Conservation (phyloP, 768 basidiomycete species). For the Trametes gibbosa region DNA sequence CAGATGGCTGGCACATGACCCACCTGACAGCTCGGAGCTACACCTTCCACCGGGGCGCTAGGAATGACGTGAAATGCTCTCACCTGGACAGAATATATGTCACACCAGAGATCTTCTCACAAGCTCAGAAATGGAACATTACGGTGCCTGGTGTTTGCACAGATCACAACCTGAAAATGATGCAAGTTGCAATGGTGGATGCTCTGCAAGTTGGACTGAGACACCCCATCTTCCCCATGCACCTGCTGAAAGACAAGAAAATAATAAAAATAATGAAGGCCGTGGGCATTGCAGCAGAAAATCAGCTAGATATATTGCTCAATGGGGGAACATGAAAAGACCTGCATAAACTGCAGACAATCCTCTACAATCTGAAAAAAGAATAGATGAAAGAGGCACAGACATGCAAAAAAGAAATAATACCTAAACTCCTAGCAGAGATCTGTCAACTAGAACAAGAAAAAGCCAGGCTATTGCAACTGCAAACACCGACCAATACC, state of each 20-base stretch:
- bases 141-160: too few relatives aligned
- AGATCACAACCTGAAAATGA: neutral
- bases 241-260: neutral
- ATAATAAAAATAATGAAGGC: neutral
- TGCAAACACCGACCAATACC: too few relatives aligned
- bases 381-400: neutral
- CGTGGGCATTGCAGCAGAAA: neutral
- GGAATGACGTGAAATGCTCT: too few relatives aligned
- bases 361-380: neutral
- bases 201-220: neutral
- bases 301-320: neutral
- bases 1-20: too few relatives aligned
- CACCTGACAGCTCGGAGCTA: too few relatives aligned
- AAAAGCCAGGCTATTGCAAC: too few relatives aligned
- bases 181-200: neutral
- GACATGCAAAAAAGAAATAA: neutral
- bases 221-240: neutral
- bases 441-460: neutral
- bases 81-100: neutral
- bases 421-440: neutral
- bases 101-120: too few relatives aligned
- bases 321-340: neutral
- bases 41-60: too few relatives aligned
- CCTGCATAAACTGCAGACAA: neutral
- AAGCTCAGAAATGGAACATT: too few relatives aligned